phyloP scores from a whole-genome alignment of 768 basidiomycete genomes.

The Lactarius tabidus region DNA sequence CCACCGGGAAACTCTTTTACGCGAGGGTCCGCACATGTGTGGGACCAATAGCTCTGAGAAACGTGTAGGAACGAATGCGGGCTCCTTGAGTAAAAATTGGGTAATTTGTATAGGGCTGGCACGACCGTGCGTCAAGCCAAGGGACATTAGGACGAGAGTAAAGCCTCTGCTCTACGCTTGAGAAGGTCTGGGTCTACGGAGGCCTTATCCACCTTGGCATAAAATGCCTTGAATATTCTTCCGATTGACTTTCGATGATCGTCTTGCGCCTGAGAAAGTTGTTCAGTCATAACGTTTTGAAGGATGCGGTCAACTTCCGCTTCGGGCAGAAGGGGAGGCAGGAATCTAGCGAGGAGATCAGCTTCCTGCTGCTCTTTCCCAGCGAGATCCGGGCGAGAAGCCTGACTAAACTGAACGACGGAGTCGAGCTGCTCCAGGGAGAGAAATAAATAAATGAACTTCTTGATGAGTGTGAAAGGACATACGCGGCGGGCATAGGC shows the following conservation, averaged over 20 bases:
- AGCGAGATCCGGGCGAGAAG: conserved; percentile 61
- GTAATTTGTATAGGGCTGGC: not conserved
- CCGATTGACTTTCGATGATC: conserved; percentile 41
- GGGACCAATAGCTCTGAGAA: not conserved
- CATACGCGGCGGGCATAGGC: conserved; percentile 57
- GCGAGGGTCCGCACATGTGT: not conserved
- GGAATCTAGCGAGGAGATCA: conserved; percentile 47
- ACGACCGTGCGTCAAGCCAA: not conserved
- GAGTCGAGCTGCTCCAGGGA: conserved; percentile 48
- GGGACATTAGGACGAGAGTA: conserved; percentile 31
- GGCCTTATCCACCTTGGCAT: conserved; percentile 54
- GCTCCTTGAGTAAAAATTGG: not conserved
- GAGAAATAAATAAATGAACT: not conserved
- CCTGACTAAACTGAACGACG: conserved; percentile 50
- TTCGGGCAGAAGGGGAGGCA: conserved; percentile 59
- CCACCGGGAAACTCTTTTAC: not conserved
- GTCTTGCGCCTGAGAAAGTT: conserved; percentile 29
- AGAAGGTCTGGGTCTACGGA: conserved; percentile 55
- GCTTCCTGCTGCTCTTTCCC: conserved; percentile 57
- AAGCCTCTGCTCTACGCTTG: conserved; percentile 44
- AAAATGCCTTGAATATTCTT: conserved; percentile 59
- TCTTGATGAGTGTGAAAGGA: conserved; percentile 11
- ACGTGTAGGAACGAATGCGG: not conserved
- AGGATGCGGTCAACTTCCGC: conserved; percentile 53
- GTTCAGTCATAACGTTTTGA: conserved; percentile 36